Evolutionary conservation across 331 rosid genomes (phyloP), one percentile per base, ranked within the genome.

Genomic region (Ulmus americana): DNA sequence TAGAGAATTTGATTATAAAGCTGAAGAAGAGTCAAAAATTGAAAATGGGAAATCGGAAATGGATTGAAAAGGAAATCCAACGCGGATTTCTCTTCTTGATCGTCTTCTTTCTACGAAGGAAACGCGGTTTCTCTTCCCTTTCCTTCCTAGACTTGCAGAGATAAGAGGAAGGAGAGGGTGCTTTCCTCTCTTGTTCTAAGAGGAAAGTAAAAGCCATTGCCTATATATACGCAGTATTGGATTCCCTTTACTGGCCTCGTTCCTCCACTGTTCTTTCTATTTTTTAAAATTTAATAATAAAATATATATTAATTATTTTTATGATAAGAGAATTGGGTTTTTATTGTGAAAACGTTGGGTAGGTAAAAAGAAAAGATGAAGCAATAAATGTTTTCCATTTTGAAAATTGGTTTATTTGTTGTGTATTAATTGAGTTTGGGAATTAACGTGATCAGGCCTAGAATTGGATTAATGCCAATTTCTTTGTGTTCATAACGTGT

Each of bases 121-220:
- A 45, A 77, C 77, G 66, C 78, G 79, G 69, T 63, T 77, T 49
- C 42, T 54, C 70, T 63, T 71, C 70, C 61, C 49, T 20, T 42
- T 73, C 64, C 59, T 64, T 3, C 58, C 55, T 18, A 9, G 22
- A 67, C 69, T 67, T 65, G 59, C 22, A 16, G 45, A 42, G 54
- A 42, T 58, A 28, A 54, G 3, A 4, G 20, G 64, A 48, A 59
- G 44, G 50, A 28, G 4, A n/a, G 44, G 12, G 70, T 44, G 70
- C 12, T 10, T 41, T 14, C 35, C 35, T 28, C 35, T 28, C 35
- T 3, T 13, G 20, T 2, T 63, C 11, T 41, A 28, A 28, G 10
- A 6, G 14, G 5, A 35, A 62, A 62, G 43, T 60, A 41, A 61
- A 43, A 42, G 15, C 45, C 52, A 18, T 28, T 61, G 4, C n/a